A percentile compares a stretch with the other conserved stretches of the same genome.
Evolutionary conservation across 106 monocot genomes (phyloP).

Genomic region (Amphibolis antarctica): DNA sequence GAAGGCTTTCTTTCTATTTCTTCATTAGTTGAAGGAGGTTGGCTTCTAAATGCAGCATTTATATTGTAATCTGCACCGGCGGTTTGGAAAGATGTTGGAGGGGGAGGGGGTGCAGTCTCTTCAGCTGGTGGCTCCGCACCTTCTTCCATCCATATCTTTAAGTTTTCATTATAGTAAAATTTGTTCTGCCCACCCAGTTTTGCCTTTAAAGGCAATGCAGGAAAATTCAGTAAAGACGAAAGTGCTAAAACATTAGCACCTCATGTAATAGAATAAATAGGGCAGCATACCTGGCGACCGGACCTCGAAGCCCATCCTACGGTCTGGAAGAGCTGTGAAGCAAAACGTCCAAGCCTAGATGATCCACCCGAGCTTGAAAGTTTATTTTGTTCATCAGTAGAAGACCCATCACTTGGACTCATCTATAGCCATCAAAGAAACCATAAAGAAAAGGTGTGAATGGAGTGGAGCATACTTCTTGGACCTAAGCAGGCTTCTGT

Average conservation of each 20-base stretch:
- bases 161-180: conserved; percentile 95
- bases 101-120: conserved; percentile 55
- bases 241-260: background rate
- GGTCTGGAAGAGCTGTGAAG: conserved; percentile 60
- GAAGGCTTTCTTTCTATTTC: conserved; percentile 24
- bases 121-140: conserved; percentile 57
- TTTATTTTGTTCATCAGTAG: background rate
- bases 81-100: conserved; percentile 66
- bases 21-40: conserved; percentile 22
- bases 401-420: background rate
- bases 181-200: conserved; percentile 85
- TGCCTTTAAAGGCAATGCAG: conserved; percentile 34
- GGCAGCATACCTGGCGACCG: conserved; percentile 64
- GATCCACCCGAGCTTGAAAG: conserved; percentile 14
- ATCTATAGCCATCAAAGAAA: background rate
- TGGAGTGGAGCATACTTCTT: too few species aligned
- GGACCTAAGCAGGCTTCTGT: too few species aligned
- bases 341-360: conserved; percentile 63
- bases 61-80: conserved; percentile 35
- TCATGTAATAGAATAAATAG: background rate
- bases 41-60: conserved; percentile 26
- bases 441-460: too few species aligned
- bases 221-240: too few species aligned
- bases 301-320: conserved; percentile 73
- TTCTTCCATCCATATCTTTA: conserved; percentile 98